Percentiles rank a stretch among this genome's conserved stretches.
These are phyloP conservation scores for Ceratocystiopsis brevicomis DNA, from an alignment of 2,329 filamentous ascomycete genomes.

Conservation along the genomic window DNA sequence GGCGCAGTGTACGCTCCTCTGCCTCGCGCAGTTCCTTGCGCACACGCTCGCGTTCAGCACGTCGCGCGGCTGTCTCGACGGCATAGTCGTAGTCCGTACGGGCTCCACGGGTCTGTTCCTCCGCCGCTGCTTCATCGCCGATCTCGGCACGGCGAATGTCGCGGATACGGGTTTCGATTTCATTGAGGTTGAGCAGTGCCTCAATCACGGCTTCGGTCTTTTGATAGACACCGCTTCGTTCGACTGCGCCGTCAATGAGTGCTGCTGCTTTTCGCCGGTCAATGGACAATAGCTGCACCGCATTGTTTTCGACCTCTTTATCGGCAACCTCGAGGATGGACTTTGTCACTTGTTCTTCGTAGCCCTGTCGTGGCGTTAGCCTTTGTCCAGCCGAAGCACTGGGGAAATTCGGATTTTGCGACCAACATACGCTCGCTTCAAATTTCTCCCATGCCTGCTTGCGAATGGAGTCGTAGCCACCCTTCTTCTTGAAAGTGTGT, in stretches of 20 bases:
- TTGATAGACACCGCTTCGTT: slow-evolving; percentile 58
- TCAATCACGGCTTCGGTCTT: slow-evolving; percentile 49
- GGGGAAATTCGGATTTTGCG: too few species aligned
- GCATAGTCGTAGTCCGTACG: slow-evolving; percentile 61
- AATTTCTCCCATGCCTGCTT: slow-evolving; percentile 64
- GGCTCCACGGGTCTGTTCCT: slow-evolving; percentile 43
- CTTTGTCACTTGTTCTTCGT: slow-evolving; percentile 46
- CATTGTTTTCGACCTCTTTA: slow-evolving; percentile 56
- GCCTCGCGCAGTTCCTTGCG: slow-evolving; percentile 40
- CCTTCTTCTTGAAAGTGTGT: slow-evolving; percentile 74
- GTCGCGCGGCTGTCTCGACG: slow-evolving; percentile 41
- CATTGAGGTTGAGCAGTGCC: slow-evolving; percentile 44
- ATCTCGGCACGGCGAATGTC: slow-evolving; percentile 48
- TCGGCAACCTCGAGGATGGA: slow-evolving; percentile 52
- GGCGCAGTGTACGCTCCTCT: slow-evolving; percentile 40
- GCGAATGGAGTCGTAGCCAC: slow-evolving; percentile 59
- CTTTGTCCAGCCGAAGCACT: too few species aligned
- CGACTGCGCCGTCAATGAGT: slow-evolving; percentile 59
- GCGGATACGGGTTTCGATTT: slow-evolving; percentile 52
- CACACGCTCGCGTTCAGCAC: slow-evolving; percentile 40
- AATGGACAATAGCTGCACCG: slow-evolving; percentile 49
- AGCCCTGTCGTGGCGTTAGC: slow-evolving; percentile 30
- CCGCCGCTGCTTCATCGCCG: slow-evolving; percentile 46
- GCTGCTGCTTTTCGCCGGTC: slow-evolving; percentile 56
- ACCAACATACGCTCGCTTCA: slow-evolving; percentile 40